Base-by-base conservation (phyloP, 2,329 filamentous ascomycete species). In the Trichophyton simii region DNA sequence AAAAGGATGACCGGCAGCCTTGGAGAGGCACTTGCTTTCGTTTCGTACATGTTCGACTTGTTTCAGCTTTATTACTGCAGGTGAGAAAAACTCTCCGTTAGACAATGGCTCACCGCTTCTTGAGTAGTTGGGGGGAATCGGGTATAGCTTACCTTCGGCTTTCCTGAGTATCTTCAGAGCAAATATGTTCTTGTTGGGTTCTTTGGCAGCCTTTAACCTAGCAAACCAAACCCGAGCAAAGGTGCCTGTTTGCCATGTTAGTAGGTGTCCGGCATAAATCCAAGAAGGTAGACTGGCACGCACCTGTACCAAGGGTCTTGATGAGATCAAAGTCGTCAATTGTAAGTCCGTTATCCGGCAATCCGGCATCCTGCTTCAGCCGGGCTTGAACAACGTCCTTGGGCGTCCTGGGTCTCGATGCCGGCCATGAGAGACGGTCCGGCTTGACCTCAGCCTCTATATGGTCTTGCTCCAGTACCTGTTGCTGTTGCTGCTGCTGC, bases 21-120 rank as follows among this genome's bases (percentile, higher is more conserved):
- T 80, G 38, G 81, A 80, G 20, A 87, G 79, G 41, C 84, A 80
- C 67, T 82, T 84, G 67, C 83, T 80, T 74, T 87, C 84, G 72
- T 86, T 86, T 65, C 83, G 81, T 57, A 86, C 83, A 73, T 86
- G 84, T 73, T 86, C 84, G 64, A 87, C 83, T 68, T 87, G 84
- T 76, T 87, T 86, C 67, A 86, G 74, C 62, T 83, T 82, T 68
- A 80, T 78, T 60, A 80, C 78, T 79, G 63, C 58, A 38, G 28
- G 28, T 7, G 28, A 57, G 18, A 25, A n/a, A 61, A 65, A 57
- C 59, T 63, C 57, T 63, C 38, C 38, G 31, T 63, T 62, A 66
- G 60, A 18, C 13, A 50, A 31, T 60, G 36, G 36, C 54, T 9
- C 28, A 28, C 36, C 28, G 22, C 22, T 36, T 57, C 15, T 7